Evolutionary conservation across 1,284 basidiomycete species (phyloP), one percentile per base, ranked within the genome.

Genomic region (Moesziomyces sp.): DNA sequence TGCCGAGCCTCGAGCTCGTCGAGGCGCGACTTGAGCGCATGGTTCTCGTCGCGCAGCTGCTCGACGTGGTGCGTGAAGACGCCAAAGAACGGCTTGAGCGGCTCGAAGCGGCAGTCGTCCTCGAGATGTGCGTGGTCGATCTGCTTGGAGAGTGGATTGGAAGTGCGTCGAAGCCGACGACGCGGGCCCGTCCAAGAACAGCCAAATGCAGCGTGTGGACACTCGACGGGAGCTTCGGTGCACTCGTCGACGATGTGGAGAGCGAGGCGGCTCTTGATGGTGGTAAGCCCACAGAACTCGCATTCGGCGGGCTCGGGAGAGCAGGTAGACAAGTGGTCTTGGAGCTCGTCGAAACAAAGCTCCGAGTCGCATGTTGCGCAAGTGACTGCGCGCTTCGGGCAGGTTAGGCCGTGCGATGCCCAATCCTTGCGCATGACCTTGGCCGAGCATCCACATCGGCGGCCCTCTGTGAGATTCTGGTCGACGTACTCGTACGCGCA

Each of bases 361-460:
- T 33, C 26, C 4, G n/a, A 6, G 19, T 68, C 64, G 35, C 74
- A 76, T 0, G 70, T 58, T 0, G 66, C 35, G 40, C 74, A 76
- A n/a, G 6, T 16, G 1, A 50, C 38, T 11, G 59, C 63, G 40
- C 70, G 58, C 45, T 73, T 76, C 5, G 62, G 63, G 42, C 74
- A 73, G 18, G 30, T 46, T 1, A 60, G 48, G 3, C 55, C 63
- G 18, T 79, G 77, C 1, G 52, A 24, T 3, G 60, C 58, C 75
- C 75, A 77, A 43, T 79, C 77, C 24, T 77, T 79, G 21, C 76
- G 58, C 66, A 78, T 70, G 16, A 79, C 75, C 44, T 72, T 78
- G 8, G 61, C 66, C 3, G 59, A 55, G 45, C 77, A 79, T 43
- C 67, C 69, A 23, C 77, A 79, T 23, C 69, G 45, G 18, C 45